Base-by-base conservation (phyloP, 768 basidiomycete genomes). In the Candolleomyces efflorescens region DNA sequence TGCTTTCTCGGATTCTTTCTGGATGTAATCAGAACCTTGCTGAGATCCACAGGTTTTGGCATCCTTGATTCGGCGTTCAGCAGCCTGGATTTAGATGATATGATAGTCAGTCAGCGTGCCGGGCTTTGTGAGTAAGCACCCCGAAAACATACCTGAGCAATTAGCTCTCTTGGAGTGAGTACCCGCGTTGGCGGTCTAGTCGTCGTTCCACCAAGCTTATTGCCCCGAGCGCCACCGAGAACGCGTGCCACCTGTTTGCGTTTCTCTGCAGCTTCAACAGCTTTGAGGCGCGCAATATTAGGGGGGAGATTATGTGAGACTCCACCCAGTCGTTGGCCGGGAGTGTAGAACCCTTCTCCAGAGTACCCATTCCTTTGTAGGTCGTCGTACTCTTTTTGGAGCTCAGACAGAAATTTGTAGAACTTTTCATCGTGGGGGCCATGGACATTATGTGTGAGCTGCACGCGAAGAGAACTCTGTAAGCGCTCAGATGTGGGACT, bases 361-460 rank as follows among this genome's bases (percentile, higher is more conserved):
- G 87, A 77, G 69, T 94, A 98, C 0, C 94, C 95, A 13, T 84
- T 85, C 18, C 84, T 78, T 62, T 86, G 84, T 5, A 97, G 78
- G 2, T 79, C 84, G 41, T 90, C 89, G 63, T 87, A 94, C 72
- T 97, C 95, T 55, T 93, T 88, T 66, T 94, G 88, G 2, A 96
- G 76, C 20, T 78, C 80, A 2, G 82, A 75, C 4, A 92, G 80
- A 62, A 82, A 82, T 56, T 87, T 85, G 75, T 92, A 90, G 63
- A 94, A 90, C 53, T 80, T 82, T 51, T 91, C 87, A 63, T 98
- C 92, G 63, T 97, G 95, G 5, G 93, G 89, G 3, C 92, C 92
- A 65, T 93, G 90, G 7, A 89, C 84, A 66, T 90, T 93, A 67
- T 94, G 93, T 0, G 92, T 89, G 38, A 96, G 86, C 92, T 95